Evolutionary conservation across 805 yeast species (phyloP).

Genomic region (Pichia exigua): DNA sequence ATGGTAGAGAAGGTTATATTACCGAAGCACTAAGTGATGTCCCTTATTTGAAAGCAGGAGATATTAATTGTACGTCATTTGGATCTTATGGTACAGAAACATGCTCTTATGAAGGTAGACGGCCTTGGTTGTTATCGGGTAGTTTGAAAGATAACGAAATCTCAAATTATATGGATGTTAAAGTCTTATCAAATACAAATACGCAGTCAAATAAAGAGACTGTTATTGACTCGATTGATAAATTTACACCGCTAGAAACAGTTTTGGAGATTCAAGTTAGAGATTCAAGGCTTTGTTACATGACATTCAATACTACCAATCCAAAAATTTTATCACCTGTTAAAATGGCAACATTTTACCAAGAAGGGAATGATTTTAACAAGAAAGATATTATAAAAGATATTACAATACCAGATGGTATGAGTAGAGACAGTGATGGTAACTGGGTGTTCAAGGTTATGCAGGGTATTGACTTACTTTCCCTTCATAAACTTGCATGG

Average conservation of each 20-base stretch:
- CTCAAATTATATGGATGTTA: conserved; percentile 40
- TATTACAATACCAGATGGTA: conserved; percentile 35
- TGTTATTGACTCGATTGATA: conserved; percentile 11
- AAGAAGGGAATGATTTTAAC: conserved; percentile 15
- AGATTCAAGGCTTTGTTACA: conserved; percentile 56
- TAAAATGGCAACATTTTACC: conserved; percentile 48
- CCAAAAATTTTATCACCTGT: conserved; percentile 47
- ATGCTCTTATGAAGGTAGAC: conserved; percentile 44
- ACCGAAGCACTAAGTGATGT: conserved; percentile 44
- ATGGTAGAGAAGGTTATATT: conserved; percentile 45
- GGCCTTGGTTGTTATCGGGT: conserved; percentile 42
- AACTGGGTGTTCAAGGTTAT: conserved; percentile 40
- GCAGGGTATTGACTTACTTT: conserved; percentile 57
- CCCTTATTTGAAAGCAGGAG: conserved; percentile 41
- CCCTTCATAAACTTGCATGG: conserved; percentile 61
- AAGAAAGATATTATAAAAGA: conserved; percentile 1
- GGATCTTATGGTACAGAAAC: conserved; percentile 39
- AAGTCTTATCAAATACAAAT: conserved; percentile 44
- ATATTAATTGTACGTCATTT: conserved; percentile 25
- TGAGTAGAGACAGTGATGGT: conserved; percentile 31
- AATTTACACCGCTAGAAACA: conserved; percentile 60
- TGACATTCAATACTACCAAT: conserved; percentile 45
- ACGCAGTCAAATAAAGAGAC: conserved; percentile 3
- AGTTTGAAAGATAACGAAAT: conserved; percentile 26
- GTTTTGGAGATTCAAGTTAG: conserved; percentile 50